phyloP scores from a whole-genome alignment of 192 early-diverging fungal species.

The Coemansia sp. region DNA sequence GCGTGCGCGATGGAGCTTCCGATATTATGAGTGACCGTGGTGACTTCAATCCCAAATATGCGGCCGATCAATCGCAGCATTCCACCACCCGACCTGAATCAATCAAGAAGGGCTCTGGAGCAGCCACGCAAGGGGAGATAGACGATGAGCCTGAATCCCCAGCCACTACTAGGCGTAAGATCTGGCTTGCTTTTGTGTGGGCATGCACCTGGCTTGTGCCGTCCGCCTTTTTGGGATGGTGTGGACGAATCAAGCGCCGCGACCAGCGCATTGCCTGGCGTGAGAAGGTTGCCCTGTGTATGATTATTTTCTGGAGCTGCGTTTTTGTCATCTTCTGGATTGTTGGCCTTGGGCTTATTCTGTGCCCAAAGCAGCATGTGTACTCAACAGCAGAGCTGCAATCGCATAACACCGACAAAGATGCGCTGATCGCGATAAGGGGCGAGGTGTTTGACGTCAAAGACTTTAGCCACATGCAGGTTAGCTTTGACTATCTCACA shows the following conservation, averaged over 20 bases:
- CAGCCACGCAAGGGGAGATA: slow-evolving; percentile 36
- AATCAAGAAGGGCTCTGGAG: slow-evolving; percentile 22
- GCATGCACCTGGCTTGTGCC: slow-evolving; percentile 67
- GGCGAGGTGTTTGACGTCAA: slow-evolving; percentile 83
- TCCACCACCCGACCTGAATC: slow-evolving; percentile 19
- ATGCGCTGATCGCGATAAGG: slow-evolving; percentile 70
- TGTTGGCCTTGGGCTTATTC: slow-evolving; percentile 68
- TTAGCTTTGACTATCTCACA: slow-evolving; percentile 52
- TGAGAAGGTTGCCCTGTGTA: slow-evolving; percentile 91
- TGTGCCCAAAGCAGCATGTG: slow-evolving; percentile 75
- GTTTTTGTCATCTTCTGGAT: slow-evolving; percentile 84
- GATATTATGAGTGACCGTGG: slow-evolving; percentile 41
- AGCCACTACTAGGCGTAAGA: slow-evolving; percentile 41
- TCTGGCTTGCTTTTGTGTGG: slow-evolving; percentile 53
- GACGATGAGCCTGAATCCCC: slow-evolving; percentile 64
- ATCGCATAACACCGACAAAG: slow-evolving; percentile 54
- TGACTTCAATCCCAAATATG: slow-evolving; percentile 33
- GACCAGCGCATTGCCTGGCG: slow-evolving; percentile 94
- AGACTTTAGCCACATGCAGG: slow-evolving; percentile 57
- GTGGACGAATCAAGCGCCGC: slow-evolving; percentile 76
- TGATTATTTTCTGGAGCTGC: slow-evolving; percentile 80
- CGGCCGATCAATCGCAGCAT: slow-evolving; percentile 12
- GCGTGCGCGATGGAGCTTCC: slow-evolving; percentile 37
- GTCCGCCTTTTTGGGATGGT: slow-evolving; percentile 60
- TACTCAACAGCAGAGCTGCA: slow-evolving; percentile 69